Base-by-base conservation (phyloP, 2,329 filamentous ascomycete genomes). In the Fusarium anthophilum region DNA sequence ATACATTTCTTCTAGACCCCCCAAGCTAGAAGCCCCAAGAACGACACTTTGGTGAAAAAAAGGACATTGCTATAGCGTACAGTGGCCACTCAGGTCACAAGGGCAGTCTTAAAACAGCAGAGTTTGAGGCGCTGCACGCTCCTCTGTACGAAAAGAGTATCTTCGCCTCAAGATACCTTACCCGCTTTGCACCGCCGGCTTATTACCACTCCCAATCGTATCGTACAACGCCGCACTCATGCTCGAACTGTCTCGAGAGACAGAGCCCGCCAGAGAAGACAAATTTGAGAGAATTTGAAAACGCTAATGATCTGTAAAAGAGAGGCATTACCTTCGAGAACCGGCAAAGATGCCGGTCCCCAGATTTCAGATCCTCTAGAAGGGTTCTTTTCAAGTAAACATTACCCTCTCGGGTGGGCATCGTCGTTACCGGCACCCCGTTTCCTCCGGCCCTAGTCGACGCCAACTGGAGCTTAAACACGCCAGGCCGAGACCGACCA, bases 401-500 rank as follows among this genome's bases (percentile, higher is more conserved):
- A 56, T 54, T 51, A 45, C 47, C 55, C 53, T 47, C 39, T 39
- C n/a, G 28, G n/a, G 72, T 73, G 62, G 65, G 51, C 72, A 63
- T 75, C 57, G 58, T 76, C 58, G 59, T 51, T 76, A 71, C 73
- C 63, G 39, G 53, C 60, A 74, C 71, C 67, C 69, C 72, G 69
- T 75, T 59, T 68, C 59, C 37, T 67, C 72, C 60, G 68, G 66
- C 60, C 47, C 73, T 75, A 72, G 73, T 76, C 41, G 13, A 58
- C 66, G 70, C 66, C 70, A 57, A 44, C 55, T 71, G 41, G 70
- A 71, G 70, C 67, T 74, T 72, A 71, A 74, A 63, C 59, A 74
- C 56, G 44, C 73, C 59, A 74, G 70, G 73, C 70, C 73, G 61
- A 72, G 73, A 73, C 72, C 64, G 56, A 66, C 56, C 51, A 72